Base-by-base conservation (phyloP, 2,329 filamentous ascomycete species). In the Fusarium mundagurra region DNA sequence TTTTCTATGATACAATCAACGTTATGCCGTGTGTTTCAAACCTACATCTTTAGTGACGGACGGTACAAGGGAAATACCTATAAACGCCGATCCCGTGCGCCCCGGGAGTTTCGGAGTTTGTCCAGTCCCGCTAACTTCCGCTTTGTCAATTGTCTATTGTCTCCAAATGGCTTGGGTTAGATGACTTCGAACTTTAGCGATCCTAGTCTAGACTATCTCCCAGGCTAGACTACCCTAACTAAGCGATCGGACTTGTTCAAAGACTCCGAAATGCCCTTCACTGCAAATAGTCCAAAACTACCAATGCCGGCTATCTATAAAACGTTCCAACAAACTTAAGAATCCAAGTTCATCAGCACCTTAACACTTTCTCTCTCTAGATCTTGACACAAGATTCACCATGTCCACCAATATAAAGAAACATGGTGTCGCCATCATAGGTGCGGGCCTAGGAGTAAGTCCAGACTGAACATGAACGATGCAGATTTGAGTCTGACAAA, bases 1-100 rank as follows among this genome's bases (percentile, higher is more conserved):
- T 1, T 6, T n/a, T 41, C 2, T 16, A 41, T 8, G 39, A 1
- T 1, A 16, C 8, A 8, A 24, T 18, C 5, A 0, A 24, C 1
- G 16, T 12, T 10, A 44, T 44, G 6, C 14, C 14, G 6, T 1
- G 14, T 17, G 6, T 24, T 44, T 18, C 9, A 24, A 17, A 3
- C 5, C 16, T 44, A 3, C 9, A 24, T 24, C 1, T 44, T 24
- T 24, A 13, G 43, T 18, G 17, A 18, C 17, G 17, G n/a, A 9
- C 10, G 43, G 17, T 13, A 12, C 5, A 13, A 27, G 7, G n/a
- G 0, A 24, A 27, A 27, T 27, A 18, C 11, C 6, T 0, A 13
- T 24, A 27, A 44, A 18, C 17, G 43, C n/a, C 43, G 43, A 24
- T 16, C 6, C 41, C 43, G 20, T 24, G 10, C 1, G n/a, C 0